Evolutionary conservation across 2,329 filamentous ascomycete species (phyloP), one percentile per base, ranked within the genome.

Genomic region (Talaromyces islandicus): DNA sequence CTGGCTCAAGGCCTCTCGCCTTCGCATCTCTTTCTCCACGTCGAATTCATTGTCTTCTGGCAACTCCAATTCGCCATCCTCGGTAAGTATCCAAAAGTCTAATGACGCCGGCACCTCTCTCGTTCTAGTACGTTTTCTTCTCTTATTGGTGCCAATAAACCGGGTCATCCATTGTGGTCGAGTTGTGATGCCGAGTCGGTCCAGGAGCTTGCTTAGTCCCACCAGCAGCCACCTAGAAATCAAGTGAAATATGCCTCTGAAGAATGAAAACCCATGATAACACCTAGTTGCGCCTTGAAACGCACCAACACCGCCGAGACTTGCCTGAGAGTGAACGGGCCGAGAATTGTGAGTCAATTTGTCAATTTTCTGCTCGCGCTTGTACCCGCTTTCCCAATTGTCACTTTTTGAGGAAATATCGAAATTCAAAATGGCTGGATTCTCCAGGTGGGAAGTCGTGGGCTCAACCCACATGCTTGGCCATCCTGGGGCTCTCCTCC

Each of bases 271-370:
- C 82, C 91, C 77, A 89, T 86, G 61, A 88, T 81, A 89, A 59
- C 90, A 92, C 62, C 92, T 83, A 4, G 88, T 88, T 66, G 88
- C 89, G 58, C 91, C 83, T 70, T 94, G 91, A 14, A 89, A 81
- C 7, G 91, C 86, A 4, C 92, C 92, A 17, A 96, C 87, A 0
- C 91, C 91, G 54, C 87, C 84, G 54, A 68, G 67, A 59, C 70
- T 68, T 35, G 67, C 71, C 64, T 71, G 69, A 56, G 72, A 70
- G 54, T 75, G 75, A 24, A 74, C 64, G 21, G 72, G 69, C 54
- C 75, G 69, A 56, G 68, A 64, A 41, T 68, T 71, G 41, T 69
- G 70, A 56, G 68, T 72, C 6, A 67, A 68, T 59, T 75, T 76
- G 57, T 79, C 73, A 38, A 78, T 67, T 58, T 79, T 78, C 65